Base-by-base conservation (phyloP, 1,139 yeast genomes). In the Debaryomycetaceae sp. region DNA sequence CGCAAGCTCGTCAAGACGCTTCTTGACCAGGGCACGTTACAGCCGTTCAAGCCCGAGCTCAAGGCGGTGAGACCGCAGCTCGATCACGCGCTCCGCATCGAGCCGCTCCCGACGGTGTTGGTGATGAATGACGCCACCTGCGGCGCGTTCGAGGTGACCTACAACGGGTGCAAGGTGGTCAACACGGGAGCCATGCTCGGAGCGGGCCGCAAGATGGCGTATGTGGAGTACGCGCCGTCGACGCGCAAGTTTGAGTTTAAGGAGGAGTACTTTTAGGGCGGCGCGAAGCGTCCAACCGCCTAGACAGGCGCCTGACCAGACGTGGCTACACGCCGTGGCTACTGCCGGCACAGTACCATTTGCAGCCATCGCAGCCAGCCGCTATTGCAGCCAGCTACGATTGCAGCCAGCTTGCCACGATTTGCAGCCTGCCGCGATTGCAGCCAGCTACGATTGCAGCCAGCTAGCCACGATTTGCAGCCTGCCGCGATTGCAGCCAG, bases 21-120 rank as follows among this genome's bases (percentile, higher is more conserved):
- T 2, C 57, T 91, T 9, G 95, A 86, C 48, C 98, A 91, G 55
- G 94, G 94, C 1, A 83, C 78, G 48, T 53, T 91, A 31, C 83
- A 93, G 27, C 97, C 98, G 12, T 86, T 88, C 49, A 62, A 77
- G 4, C 56, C 65, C 18, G 58, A 66, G 24, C 60, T 75, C 18
- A 71, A 85, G 38, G 82, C 93, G 1, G 64, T 85, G 1, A 61
- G 75, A 23, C 75, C 95, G 61, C 80, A 78, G 37, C 73, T 72
- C 45, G 94, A 85, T 48, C 78, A 78, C 42, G 61, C 77, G 2
- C 63, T 91, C 35, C 68, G 83, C 16, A 53, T 91, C 33, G 75
- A 82, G 30, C 97, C 96, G 1, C 59, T 85, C 19, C 98, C 98
- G 0, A 69, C 74, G n/a, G 61, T 79, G 12, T 38, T 83, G 9